phyloP scores from a whole-genome alignment of 2,329 filamentous ascomycete species.

The Pseudofabraea citricarpa region DNA sequence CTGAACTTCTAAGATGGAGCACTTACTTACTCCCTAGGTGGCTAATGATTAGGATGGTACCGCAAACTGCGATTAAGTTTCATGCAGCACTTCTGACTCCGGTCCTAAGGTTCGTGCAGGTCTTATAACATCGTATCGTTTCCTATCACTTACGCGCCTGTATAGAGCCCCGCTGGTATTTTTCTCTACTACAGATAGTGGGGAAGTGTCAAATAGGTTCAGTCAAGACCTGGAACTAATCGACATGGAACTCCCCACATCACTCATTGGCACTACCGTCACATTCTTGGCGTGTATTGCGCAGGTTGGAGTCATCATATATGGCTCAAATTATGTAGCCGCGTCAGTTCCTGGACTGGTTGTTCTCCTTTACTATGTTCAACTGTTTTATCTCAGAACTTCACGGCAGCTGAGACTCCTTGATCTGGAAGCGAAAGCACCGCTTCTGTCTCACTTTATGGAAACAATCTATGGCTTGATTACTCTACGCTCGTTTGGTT shows the following conservation, averaged over 20 bases:
- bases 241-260: slow-evolving; percentile 22
- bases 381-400: slow-evolving; percentile 42
- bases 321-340: slow-evolving; percentile 21
- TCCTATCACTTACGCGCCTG: neutral
- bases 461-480: slow-evolving; percentile 39
- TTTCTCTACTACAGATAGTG: slow-evolving; percentile 8
- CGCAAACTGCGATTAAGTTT: neutral
- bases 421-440: slow-evolving; percentile 39
- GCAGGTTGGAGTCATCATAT: slow-evolving; percentile 33
- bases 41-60: slow-evolving; percentile 1
- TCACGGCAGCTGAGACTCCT: slow-evolving; percentile 45
- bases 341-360: slow-evolving; percentile 18
- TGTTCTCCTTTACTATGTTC: slow-evolving; percentile 17
- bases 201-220: slow-evolving; percentile 13
- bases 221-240: slow-evolving; percentile 23
- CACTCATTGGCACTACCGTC: neutral
- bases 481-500: slow-evolving; percentile 42
- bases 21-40: slow-evolving; percentile 1
- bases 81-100: neutral
- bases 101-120: neutral
- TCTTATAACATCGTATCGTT: neutral
- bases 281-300: slow-evolving; percentile 3
- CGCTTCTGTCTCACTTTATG: slow-evolving; percentile 43
- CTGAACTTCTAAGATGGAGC: neutral
- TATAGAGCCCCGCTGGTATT: slow-evolving; percentile 7